Base-by-base conservation (phyloP, 2,329 filamentous ascomycete genomes). In the Hypoxylon sp. region DNA sequence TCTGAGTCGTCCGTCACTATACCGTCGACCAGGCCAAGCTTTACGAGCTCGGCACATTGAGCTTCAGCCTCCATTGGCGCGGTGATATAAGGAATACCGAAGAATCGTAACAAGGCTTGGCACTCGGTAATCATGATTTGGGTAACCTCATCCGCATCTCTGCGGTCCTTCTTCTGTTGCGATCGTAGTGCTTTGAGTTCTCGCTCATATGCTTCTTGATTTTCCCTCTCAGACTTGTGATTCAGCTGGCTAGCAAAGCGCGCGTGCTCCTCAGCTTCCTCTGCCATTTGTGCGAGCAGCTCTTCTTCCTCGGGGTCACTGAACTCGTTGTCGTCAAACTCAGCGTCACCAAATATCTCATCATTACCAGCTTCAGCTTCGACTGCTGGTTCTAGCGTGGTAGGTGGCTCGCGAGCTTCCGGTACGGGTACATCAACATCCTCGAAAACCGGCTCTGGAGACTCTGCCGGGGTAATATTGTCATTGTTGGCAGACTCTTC, bases 11-110 rank as follows among this genome's bases (percentile, higher is more conserved):
- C 96, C 0, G 97, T 99, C 31, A 99, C 95, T 69, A 99, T 97
- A 11, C 97, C 96, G 78, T 99, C 97, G 7, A 99, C 97, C 0
- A 98, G 88, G 0, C 94, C 93, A 0, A 98, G 84, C 0, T 82
- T 83, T 0, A 99, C 95, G 3, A 99, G 88, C 80, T 97, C 93
- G 0, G 96, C 96, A 77, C 96, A 99, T 79, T 99, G 96, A 0
- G 96, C 96, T 84, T 99, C 96, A 0, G 96, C 96, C 85, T 99
- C 96, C 96, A 98, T 98, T 0, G 97, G 97, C 0, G 96, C 96
- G 0, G 95, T 99, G 73, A 99, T 91, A 77, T 99, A 99, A 0
- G 96, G 96, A 10, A 99, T 89, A 0, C 96, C 96, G 79, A 99
- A 99, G 7, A 98, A 88, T 4, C 90, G 88, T 20, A 99, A 88